Base-by-base conservation (phyloP, 1,284 basidiomycete genomes). In the Peniophora sp. region DNA sequence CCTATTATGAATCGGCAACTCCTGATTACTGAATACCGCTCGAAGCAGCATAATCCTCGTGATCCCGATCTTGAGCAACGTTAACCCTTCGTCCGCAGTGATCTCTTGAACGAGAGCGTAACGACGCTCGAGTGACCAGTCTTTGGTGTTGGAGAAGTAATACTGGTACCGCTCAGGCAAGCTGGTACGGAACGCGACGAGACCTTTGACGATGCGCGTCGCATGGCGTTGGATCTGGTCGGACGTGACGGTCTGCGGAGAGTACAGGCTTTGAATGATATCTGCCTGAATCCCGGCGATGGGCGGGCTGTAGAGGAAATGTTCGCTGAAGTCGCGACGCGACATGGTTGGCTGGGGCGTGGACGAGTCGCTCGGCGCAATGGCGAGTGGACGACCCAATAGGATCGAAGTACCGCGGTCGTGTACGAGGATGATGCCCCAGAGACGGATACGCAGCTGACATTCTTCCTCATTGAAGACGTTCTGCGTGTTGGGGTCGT, bases 381-480 rank as follows among this genome's bases (percentile, higher is more conserved):
- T 89, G 3, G 80, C 89, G 23, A 91, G 75, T 0, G 88, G 88
- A n/a, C 89, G 83, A 5, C 89, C 88, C 16, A 91, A 79, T 17
- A 89, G 79, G 59, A 91, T 82, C 19, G 87, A 88, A 2, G 89
- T 91, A 41, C 89, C 88, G 41, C 88, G 82, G 62, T 91, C 88
- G 59, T 91, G 89, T 3, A 90, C 72, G 58, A 90, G 78, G 17
- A 90, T 83, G 53, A 86, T 90, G 19, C 76, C 79, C 88, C 88
- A 91, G 3, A 91, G 72, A 20, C 85, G 81, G 53, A 89, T 85
- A 32, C 89, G 84, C 14, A 88, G 66, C 56, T 85, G 79, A 52
- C 77, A 79, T 63, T 91, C 88, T 57, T 83, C 83, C 20, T 82
- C 78, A 1, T 79, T 81, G 63, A 91, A 91, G 2, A 66, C 73